Conservation (phyloP, 352 stramenopile species). For the Phytophthora colocasiae region DNA sequence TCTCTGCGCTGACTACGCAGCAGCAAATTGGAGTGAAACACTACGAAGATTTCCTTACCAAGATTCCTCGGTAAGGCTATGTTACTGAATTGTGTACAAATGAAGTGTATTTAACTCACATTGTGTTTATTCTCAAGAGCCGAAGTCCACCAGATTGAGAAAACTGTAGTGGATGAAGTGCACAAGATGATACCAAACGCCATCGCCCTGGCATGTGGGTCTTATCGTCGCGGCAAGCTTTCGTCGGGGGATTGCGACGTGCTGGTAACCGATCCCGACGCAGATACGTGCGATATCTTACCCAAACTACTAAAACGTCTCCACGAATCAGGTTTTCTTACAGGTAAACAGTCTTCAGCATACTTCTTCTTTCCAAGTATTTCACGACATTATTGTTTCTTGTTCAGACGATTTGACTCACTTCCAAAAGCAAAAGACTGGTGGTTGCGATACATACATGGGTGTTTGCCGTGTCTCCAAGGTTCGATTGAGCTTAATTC, state of each 20-base stretch:
- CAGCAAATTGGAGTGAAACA: slow-evolving; percentile 85
- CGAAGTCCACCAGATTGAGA: slow-evolving; percentile 80
- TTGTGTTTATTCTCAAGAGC: slow-evolving; percentile 34
- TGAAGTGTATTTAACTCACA: neutral
- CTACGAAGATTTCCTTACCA: slow-evolving; percentile 81
- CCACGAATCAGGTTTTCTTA: slow-evolving; percentile 71
- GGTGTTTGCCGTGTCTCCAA: slow-evolving; percentile 75
- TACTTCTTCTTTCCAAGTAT: no score
- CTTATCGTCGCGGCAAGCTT: slow-evolving; percentile 78
- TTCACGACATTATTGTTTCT: neutral
- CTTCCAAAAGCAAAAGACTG: slow-evolving; percentile 59
- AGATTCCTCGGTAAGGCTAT: slow-evolving; percentile 63
- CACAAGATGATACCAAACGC: slow-evolving; percentile 69
- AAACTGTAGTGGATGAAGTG: slow-evolving; percentile 75
- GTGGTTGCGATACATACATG: slow-evolving; percentile 86
- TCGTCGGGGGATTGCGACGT: slow-evolving; percentile 83
- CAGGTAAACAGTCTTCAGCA: slow-evolving; percentile 32
- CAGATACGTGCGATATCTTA: slow-evolving; percentile 72
- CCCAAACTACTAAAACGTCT: slow-evolving; percentile 72
- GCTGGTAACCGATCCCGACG: slow-evolving; percentile 76
- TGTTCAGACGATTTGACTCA: slow-evolving; percentile 73
- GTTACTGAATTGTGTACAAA: neutral
- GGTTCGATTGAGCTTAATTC: slow-evolving; percentile 32
- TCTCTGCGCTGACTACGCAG: slow-evolving; percentile 56
- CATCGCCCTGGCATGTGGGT: slow-evolving; percentile 73